Evolutionary conservation across 768 basidiomycete genomes (phyloP).

Genomic region (Tylopilus balloui): DNA sequence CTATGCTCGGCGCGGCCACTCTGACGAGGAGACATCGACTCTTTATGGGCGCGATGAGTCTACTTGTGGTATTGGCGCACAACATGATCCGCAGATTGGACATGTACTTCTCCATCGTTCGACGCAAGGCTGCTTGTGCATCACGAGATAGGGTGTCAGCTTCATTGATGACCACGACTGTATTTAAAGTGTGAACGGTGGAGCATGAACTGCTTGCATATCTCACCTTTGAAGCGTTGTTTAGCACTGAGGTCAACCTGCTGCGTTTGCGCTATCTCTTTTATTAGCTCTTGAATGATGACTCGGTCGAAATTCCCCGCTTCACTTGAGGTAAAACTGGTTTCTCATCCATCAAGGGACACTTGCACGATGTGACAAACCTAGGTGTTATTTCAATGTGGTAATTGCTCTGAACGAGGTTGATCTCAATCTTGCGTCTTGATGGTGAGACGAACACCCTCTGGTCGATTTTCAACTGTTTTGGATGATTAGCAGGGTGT

Average conservation of each 20-base stretch:
- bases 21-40: slow-evolving; percentile 92
- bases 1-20: slow-evolving; percentile 78
- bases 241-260: slow-evolving; percentile 95
- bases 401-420: slow-evolving; percentile 95
- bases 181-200: neutral
- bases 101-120: slow-evolving; percentile 99
- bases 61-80: slow-evolving; percentile 92
- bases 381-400: slow-evolving; percentile 98
- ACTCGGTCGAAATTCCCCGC: slow-evolving; percentile 93
- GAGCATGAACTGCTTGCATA: neutral
- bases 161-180: slow-evolving; percentile 98
- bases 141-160: slow-evolving; percentile 93
- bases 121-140: slow-evolving; percentile 92
- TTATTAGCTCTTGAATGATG: slow-evolving; percentile 94
- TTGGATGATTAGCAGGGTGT: neutral
- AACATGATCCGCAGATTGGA: slow-evolving; percentile 94
- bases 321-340: slow-evolving; percentile 54
- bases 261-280: slow-evolving; percentile 98
- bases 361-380: slow-evolving; percentile 38
- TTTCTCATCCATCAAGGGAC: neutral
- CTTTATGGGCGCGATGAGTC: slow-evolving; percentile 94
- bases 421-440: slow-evolving; percentile 91
- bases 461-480: slow-evolving; percentile 95
- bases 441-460: slow-evolving; percentile 92
- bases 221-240: slow-evolving; percentile 90